Evolutionary conservation across 768 basidiomycete genomes (phyloP).

Genomic region (Tephrocybe sp.): DNA sequence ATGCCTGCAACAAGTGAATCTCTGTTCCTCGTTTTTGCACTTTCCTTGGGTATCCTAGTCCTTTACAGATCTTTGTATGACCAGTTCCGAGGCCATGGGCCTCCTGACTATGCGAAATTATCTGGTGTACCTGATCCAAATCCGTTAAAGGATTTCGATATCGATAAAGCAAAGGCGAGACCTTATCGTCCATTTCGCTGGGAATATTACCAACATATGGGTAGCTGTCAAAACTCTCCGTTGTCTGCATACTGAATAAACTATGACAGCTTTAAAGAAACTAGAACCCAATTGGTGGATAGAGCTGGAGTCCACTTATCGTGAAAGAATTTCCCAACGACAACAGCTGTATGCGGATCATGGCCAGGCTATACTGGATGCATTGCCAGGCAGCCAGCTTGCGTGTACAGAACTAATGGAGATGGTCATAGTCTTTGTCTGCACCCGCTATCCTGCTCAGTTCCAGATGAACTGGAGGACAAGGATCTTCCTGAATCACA

Average conservation of each 20-base stretch:
- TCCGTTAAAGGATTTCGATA: constrained; percentile 38
- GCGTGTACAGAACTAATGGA: constrained; percentile 53
- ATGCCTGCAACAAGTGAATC: background rate
- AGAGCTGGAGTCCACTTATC: constrained; percentile 53
- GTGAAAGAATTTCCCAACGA: constrained; percentile 39
- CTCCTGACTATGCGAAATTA: constrained; percentile 38
- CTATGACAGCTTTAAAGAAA: constrained; percentile 35
- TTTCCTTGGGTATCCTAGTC: background rate
- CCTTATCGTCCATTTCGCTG: constrained; percentile 57
- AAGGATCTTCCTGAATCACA: constrained; percentile 39
- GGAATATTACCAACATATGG: constrained; percentile 54
- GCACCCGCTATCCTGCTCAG: constrained; percentile 52
- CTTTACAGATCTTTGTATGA: background rate
- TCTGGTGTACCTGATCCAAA: constrained; percentile 41
- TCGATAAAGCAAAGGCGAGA: constrained; percentile 39
- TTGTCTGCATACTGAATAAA: background rate
- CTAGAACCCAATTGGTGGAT: constrained; percentile 55
- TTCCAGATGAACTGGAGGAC: constrained; percentile 36
- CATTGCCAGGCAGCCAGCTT: constrained; percentile 43
- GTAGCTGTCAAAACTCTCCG: constrained; percentile 22
- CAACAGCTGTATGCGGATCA: constrained; percentile 34
- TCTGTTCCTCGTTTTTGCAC: background rate
- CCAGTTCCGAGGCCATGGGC: background rate
- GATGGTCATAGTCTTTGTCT: constrained; percentile 54
- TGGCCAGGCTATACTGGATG: constrained; percentile 40